A percentile compares a stretch with the other conserved stretches of the same genome.
Conservation (phyloP, 192 early-diverging fungal species). For the Chytriomyces sp. region DNA sequence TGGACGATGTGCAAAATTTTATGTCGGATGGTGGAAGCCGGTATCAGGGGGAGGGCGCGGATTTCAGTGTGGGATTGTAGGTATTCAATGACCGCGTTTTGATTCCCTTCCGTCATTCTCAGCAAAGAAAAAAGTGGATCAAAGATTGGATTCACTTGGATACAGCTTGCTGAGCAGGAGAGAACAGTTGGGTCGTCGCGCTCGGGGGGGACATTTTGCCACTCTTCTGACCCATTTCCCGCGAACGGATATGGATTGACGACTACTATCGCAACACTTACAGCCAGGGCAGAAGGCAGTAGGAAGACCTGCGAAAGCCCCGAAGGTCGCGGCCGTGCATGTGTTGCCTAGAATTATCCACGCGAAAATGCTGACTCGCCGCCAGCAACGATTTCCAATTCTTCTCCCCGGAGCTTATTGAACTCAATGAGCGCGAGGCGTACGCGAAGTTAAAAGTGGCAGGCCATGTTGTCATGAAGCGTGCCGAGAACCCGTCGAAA, state of each 20-base stretch:
- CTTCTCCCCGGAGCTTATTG: conserved; percentile 74
- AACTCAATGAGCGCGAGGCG: conserved; percentile 82
- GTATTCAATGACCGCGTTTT: background rate
- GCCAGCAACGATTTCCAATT: conserved; percentile 90
- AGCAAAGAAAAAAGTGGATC: conserved; percentile 46
- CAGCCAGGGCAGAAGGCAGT: conserved; percentile 61
- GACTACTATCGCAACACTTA: conserved; percentile 91
- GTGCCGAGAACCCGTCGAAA: background rate
- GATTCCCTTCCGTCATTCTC: conserved; percentile 19
- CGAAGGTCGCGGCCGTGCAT: conserved; percentile 33
- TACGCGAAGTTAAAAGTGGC: conserved; percentile 57
- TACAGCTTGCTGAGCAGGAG: conserved; percentile 93
- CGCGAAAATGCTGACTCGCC: background rate
- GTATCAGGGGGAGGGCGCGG: conserved; percentile 95
- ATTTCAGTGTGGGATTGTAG: conserved; percentile 67
- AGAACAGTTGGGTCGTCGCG: conserved; percentile 55
- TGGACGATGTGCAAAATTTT: conserved; percentile 94
- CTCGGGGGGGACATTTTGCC: background rate
- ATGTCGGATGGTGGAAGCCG: conserved; percentile 66
- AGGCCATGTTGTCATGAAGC: conserved; percentile 19
- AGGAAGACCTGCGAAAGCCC: conserved; percentile 55
- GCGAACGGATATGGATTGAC: conserved; percentile 82
- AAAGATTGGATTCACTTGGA: conserved; percentile 78
- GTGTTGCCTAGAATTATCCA: background rate
- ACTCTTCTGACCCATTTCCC: background rate